These are phyloP conservation scores for Amorphotheca resinae DNA, from an alignment of 495 filamentous ascomycete species.

Conservation along the genomic window DNA sequence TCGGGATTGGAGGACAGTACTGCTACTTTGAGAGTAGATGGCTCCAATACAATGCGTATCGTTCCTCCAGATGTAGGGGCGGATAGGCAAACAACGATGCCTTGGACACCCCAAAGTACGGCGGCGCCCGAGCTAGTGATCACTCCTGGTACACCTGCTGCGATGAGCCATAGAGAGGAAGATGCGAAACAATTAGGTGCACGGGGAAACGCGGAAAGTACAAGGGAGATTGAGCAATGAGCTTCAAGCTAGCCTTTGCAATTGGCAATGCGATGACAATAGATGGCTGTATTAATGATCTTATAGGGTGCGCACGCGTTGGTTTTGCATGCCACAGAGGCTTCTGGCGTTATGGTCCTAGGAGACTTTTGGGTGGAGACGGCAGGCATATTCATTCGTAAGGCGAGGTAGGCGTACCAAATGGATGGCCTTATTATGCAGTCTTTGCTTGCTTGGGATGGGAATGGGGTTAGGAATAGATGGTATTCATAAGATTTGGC, in stretches of 20 bases:
- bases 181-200: constrained; percentile 18
- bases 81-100: neutral
- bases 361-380: neutral
- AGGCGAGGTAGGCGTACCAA: neutral
- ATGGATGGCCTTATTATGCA: neutral
- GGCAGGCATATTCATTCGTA: neutral
- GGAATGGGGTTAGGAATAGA: neutral
- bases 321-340: constrained; percentile 1
- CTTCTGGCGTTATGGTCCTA: neutral
- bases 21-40: constrained; percentile 13
- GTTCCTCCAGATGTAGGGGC: neutral
- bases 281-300: neutral
- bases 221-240: constrained; percentile 14
- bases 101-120: constrained; percentile 5
- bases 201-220: constrained; percentile 1
- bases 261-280: neutral
- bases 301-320: neutral
- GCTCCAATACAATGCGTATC: neutral
- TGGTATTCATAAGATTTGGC: constrained; percentile 1
- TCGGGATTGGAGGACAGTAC: constrained; percentile 16
- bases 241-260: neutral
- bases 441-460: neutral
- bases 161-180: constrained; percentile 3
- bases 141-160: constrained; percentile 20
- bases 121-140: constrained; percentile 16